Evolutionary conservation across 169 alveolate species (phyloP).

Genomic region (Theileria parva): DNA sequence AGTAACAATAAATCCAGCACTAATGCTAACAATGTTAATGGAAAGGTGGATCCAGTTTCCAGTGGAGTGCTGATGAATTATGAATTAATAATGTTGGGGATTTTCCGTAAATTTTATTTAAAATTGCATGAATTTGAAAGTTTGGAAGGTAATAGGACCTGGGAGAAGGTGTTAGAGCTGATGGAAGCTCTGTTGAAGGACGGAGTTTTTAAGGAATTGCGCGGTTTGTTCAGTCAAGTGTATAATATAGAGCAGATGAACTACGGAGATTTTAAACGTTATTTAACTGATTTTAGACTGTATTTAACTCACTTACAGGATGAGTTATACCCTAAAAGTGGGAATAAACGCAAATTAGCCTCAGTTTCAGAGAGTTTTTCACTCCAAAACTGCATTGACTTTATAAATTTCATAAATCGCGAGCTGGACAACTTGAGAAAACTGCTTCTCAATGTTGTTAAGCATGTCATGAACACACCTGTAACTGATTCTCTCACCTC

Average conservation of each 20-base stretch:
- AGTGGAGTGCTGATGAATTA: conserved; percentile 25
- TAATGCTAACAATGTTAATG: no score
- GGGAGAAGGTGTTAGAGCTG: conserved; percentile 2
- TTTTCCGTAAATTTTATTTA: not conserved
- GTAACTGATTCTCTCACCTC: not conserved
- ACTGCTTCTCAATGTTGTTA: not conserved
- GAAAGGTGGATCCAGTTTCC: not conserved
- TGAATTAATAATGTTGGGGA: conserved; percentile 39
- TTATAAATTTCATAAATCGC: not conserved
- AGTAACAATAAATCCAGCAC: no score
- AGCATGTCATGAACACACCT: conserved; percentile 14
- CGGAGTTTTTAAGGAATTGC: not conserved
- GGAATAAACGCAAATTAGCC: not conserved
- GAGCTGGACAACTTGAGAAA: conserved; percentile 1
- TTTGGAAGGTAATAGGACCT: not conserved
- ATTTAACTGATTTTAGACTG: conserved; percentile 1
- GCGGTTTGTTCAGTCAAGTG: not conserved
- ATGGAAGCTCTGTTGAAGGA: not conserved
- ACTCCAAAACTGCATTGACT: conserved; percentile 2
- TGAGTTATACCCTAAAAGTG: not conserved
- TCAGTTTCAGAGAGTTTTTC: not conserved
- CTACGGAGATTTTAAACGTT: conserved; percentile 3
- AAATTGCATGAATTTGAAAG: not conserved
- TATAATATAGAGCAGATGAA: conserved; percentile 3
- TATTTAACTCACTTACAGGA: not conserved